Evolutionary conservation across 1,284 basidiomycete genomes (phyloP).

Genomic region (Coniferiporia weirii): DNA sequence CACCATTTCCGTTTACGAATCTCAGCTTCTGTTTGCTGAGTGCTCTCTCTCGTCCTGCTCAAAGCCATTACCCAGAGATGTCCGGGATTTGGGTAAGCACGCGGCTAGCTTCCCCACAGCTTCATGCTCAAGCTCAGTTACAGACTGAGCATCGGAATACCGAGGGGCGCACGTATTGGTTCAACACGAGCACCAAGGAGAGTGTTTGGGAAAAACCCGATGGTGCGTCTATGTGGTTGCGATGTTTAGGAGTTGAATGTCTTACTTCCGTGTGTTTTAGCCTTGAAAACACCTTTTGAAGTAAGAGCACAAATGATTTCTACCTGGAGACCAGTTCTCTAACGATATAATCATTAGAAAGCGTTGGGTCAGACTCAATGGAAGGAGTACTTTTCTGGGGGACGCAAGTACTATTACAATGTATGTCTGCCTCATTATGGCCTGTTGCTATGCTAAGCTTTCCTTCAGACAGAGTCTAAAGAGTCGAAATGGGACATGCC

Average conservation of each 20-base stretch:
- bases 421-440: slow-evolving; percentile 36
- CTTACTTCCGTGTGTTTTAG: slow-evolving; percentile 32
- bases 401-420: slow-evolving; percentile 91
- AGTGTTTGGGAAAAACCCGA: slow-evolving; percentile 89
- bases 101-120: no score
- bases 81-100: slow-evolving; percentile 16
- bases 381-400: slow-evolving; percentile 89
- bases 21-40: no score
- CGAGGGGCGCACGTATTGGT: slow-evolving; percentile 84
- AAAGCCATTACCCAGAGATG: neutral
- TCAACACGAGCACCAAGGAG: slow-evolving; percentile 69
- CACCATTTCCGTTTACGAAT: no score
- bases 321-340: neutral
- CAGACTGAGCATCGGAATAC: slow-evolving; percentile 49
- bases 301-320: slow-evolving; percentile 33
- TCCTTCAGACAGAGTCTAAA: slow-evolving; percentile 64
- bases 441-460: neutral
- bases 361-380: slow-evolving; percentile 36
- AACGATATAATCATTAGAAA: slow-evolving; percentile 1
- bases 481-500: slow-evolving; percentile 94
- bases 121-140: no score
- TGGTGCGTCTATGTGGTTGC: slow-evolving; percentile 39
- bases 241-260: neutral
- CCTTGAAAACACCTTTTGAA: slow-evolving; percentile 80
- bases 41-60: no score